Evolutionary conservation across 306 rosid species (phyloP), one percentile per base, ranked within the genome.

Genomic region (Hippophae tibetana): DNA sequence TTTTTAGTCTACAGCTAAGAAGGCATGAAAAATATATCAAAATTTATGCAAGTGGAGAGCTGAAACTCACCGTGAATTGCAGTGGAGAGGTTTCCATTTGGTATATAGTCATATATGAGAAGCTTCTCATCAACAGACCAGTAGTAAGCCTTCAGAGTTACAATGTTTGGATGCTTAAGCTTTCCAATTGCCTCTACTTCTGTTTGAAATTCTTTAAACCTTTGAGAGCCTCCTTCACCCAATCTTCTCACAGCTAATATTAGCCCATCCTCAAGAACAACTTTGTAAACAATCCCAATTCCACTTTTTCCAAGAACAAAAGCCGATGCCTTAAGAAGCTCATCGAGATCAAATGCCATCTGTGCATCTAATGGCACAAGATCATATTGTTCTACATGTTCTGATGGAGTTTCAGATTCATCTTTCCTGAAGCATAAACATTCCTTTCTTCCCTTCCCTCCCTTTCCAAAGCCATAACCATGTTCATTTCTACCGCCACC

Each of bases 121-220:
- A 92, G 90, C 74, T 92, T 92, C 78, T 92, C 99, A 77, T 92
- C 99, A 47, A 86, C 96, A 73, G 99, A 92, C 99, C 99, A 92
- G 62, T 88, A 92, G 69, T 88, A 92, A 46, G 99, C 99, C 77
- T 81, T 78, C 5, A 92, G 81, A 40, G 90, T 78, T 49, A 82
- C 95, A 25, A 92, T 47, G 62, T 92, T 92, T 27, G 93, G 96
- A 80, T 92, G 95, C 72, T 86, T 85, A 54, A 92, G 70, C 81
- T 81, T 88, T 60, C 99, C 99, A 65, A 92, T 84, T 66, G 99
- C 99, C 77, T 92, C 97, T 3, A 92, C 96, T 82, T 92, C 99
- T 1, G 99, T 86, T 72, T 92, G 99, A 64, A 92, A 92, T 66
- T 92, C 99, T 69, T 88, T 92, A 59, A 81, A 84, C 73, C 99